Base-by-base conservation (phyloP, 371 early-diverging fungal species). In the Syncephalastrum contaminatum region DNA sequence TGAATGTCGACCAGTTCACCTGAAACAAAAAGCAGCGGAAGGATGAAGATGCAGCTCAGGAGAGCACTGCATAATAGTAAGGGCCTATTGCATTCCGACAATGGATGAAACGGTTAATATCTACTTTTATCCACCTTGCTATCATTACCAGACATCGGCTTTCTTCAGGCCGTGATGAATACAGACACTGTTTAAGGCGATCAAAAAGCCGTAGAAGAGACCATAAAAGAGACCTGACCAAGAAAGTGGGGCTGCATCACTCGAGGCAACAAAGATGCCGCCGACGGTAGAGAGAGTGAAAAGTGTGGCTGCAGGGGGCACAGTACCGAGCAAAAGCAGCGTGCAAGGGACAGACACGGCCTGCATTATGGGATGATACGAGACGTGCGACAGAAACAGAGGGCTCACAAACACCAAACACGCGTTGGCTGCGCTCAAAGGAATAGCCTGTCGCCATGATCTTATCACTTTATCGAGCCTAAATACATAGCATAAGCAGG, bases 1-100 rank as follows among this genome's bases (percentile, higher is more conserved):
- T n/a, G 50, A 39, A 39, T 50, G 42, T 43, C 14, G 42, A 44
- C 51, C n/a, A 60, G 43, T 58, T 58, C 53, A 15, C 63, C 63
- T 30, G 58, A 54, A 27, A 63, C 30, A 4, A 53, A 16, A 7
- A 46, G 24, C 16, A 54, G 22, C 15, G 43, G 41, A n/a, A 46
- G n/a, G 54, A 60, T 27, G 27, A 39, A 25, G 5, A 49, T 30
- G 22, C 14, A 48, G 12, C 25, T 50, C 25, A 39, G n/a, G 8
- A 19, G 43, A 16, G 49, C 22, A 14, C 44, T 43, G 20, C 49
- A 43, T n/a, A 22, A 43, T 4, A 60, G 10, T 45, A 60, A 36
- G 4, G 43, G 19, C 60, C 60, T 60, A 30, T 5, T 30, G 36
- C 36, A 8, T 30, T 8, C 36, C 36, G 36, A 30, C 36, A 30